Evolutionary conservation across 768 basidiomycete species (phyloP).

Genomic region (Serendipita sp.): DNA sequence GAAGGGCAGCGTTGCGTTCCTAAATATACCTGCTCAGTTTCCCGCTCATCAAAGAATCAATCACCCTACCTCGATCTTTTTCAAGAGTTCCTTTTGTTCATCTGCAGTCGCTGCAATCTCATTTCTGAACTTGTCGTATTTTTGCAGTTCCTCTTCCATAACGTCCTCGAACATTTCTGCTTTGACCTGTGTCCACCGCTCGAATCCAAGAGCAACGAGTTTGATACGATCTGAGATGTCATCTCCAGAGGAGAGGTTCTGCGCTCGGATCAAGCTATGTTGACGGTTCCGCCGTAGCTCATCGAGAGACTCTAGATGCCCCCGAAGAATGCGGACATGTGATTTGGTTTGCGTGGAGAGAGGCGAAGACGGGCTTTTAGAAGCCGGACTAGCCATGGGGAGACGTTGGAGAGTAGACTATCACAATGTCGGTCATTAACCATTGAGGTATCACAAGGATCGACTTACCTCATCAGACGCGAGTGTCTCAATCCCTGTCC

Average conservation of each 20-base stretch:
- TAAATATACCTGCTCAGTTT: slow-evolving; percentile 18
- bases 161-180: slow-evolving; percentile 81
- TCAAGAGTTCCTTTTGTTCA: slow-evolving; percentile 41
- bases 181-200: slow-evolving; percentile 49
- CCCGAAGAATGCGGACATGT: slow-evolving; percentile 54
- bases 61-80: slow-evolving; percentile 44
- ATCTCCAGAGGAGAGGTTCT: slow-evolving; percentile 44
- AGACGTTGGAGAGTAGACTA: slow-evolving; percentile 21
- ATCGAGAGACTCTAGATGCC: slow-evolving; percentile 64
- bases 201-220: slow-evolving; percentile 46
- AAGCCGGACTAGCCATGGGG: slow-evolving; percentile 11
- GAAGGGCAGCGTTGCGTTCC: slow-evolving; percentile 52
- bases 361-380: slow-evolving; percentile 16
- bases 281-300: slow-evolving; percentile 44
- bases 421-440: slow-evolving; percentile 14
- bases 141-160: slow-evolving; percentile 58
- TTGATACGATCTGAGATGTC: slow-evolving; percentile 58
- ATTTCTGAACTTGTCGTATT: slow-evolving; percentile 51
- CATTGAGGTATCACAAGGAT: not conserved
- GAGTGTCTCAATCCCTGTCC: slow-evolving; percentile 48
- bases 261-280: slow-evolving; percentile 47
- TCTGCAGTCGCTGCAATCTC: slow-evolving; percentile 39
- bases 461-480: slow-evolving; percentile 42
- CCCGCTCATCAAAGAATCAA: too few species aligned
- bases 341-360: slow-evolving; percentile 31